Evolutionary conservation across 768 basidiomycete genomes (phyloP), one percentile per base, ranked within the genome.

Genomic region (Pleurotus platypus): DNA sequence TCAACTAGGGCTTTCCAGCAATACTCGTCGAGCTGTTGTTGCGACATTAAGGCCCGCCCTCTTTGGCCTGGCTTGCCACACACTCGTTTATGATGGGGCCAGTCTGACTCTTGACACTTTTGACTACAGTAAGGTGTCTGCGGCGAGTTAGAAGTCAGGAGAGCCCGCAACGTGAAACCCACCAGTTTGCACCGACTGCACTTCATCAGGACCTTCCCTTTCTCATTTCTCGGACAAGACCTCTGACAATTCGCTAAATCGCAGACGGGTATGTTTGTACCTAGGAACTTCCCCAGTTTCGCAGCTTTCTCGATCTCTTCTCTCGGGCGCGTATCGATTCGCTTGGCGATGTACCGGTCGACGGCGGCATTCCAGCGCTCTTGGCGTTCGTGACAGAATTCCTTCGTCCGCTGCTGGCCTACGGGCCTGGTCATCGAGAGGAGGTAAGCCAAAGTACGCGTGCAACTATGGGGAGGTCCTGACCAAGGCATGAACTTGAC

Each of bases 341-440:
- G 57, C 9, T 42, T 30, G 15, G 50, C 62, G 22, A 66, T 68
- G 54, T 68, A 68, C 16, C 58, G 50, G 45, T 70, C 69, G 1
- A 70, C 61, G 8, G 55, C 57, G 11, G 46, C 54, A 53, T 69
- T 68, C 67, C 67, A 69, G 39, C 62, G 59, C 46, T 50, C 51
- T 46, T 55, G 40, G 11, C 37, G 42, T 42, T 42, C 57, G 24
- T 18, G 47, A 51, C 57, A 57, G 16, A 49, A 38, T 24, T 9
- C 57, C 50, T 57, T 57, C n/a, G 47, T 38, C 24, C 46, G 40
- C 16, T 43, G 40, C 8, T 47, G 57, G 11, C 57, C 57, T 18
- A 43, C 46, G 39, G 57, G 57, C 48, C 57, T 57, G 37, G 38
- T 11, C 11, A 27, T 16, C 13, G 9, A 15, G 24, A 8, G 27